A percentile compares a stretch with the other conserved stretches of the same genome.
Conservation (phyloP, 441 rosid genomes). For the Populus hybrid region DNA sequence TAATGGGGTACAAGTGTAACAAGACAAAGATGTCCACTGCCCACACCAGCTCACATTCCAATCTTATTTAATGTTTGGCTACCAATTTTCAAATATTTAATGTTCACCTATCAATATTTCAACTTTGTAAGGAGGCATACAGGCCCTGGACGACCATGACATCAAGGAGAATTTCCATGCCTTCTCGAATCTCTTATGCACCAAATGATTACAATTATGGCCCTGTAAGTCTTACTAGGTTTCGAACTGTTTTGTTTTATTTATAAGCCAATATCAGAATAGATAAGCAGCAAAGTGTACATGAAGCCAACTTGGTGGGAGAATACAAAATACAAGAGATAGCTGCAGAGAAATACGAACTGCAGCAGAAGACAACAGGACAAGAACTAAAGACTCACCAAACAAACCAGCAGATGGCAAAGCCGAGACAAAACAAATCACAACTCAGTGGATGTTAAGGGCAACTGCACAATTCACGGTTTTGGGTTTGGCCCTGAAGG, state of each 20-base stretch:
- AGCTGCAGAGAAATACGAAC: no score
- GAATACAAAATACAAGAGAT: not conserved
- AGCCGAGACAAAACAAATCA: not conserved
- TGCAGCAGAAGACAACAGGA: no score
- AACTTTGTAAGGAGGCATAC: no score
- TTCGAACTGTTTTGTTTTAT: not conserved
- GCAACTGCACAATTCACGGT: not conserved
- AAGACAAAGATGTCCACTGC: no score
- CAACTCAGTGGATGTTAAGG: not conserved
- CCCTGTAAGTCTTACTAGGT: not conserved
- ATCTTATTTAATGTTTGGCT: no score
- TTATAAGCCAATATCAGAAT: not conserved
- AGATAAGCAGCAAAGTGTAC: not conserved
- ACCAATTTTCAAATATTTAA: no score
- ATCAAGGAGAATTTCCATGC: not conserved
- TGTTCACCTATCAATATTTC: no score
- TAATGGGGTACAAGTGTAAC: no score
- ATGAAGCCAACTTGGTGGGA: not conserved
- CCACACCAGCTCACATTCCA: no score
- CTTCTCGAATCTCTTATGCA: not conserved
- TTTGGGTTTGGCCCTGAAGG: not conserved
- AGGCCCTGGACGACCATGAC: no score
- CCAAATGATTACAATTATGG: not conserved
- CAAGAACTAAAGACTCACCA: not conserved
- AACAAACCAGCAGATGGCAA: not conserved